These are phyloP conservation scores for Fusarium cicatricum DNA, from an alignment of 2,329 filamentous ascomycete genomes.

Conservation along the genomic window DNA sequence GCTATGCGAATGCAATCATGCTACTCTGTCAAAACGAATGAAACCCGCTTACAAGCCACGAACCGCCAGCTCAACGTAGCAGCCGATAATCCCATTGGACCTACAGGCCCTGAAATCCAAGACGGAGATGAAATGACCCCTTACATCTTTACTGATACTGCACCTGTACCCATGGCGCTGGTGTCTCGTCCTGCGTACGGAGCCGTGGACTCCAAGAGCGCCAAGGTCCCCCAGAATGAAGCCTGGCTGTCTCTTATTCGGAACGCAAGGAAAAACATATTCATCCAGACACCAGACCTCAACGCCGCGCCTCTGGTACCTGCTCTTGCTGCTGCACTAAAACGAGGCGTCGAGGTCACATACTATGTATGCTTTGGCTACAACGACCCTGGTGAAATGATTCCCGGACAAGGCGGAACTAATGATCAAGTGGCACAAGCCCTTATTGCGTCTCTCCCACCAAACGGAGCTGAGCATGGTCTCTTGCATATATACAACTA, in stretches of 20 bases:
- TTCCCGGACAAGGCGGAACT: conserved; percentile 78
- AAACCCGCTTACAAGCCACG: conserved; percentile 65
- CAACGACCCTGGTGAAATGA: conserved; percentile 79
- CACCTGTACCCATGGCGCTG: conserved; percentile 74
- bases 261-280: conserved; percentile 69
- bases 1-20: conserved; percentile 67
- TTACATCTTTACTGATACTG: conserved; percentile 57
- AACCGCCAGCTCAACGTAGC: conserved; percentile 73
- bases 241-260: conserved; percentile 75
- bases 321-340: conserved; percentile 69
- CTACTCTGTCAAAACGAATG: conserved; percentile 58
- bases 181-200: conserved; percentile 76
- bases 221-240: conserved; percentile 76
- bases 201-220: conserved; percentile 65
- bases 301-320: conserved; percentile 75
- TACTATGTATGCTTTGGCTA: conserved; percentile 81
- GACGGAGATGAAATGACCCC: conserved; percentile 69
- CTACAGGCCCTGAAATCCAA: conserved; percentile 62
- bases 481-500: conserved; percentile 73
- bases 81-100: conserved; percentile 57
- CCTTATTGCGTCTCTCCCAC: conserved; percentile 63
- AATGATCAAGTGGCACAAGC: conserved; percentile 75
- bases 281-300: conserved; percentile 81
- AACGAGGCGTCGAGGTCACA: conserved; percentile 71
- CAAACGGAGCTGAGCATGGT: conserved; percentile 46